Percentiles rank a stretch among this genome's conserved stretches.
phyloP scores from a whole-genome alignment of 148 eudicot genomes.

The Cornus controversa region DNA sequence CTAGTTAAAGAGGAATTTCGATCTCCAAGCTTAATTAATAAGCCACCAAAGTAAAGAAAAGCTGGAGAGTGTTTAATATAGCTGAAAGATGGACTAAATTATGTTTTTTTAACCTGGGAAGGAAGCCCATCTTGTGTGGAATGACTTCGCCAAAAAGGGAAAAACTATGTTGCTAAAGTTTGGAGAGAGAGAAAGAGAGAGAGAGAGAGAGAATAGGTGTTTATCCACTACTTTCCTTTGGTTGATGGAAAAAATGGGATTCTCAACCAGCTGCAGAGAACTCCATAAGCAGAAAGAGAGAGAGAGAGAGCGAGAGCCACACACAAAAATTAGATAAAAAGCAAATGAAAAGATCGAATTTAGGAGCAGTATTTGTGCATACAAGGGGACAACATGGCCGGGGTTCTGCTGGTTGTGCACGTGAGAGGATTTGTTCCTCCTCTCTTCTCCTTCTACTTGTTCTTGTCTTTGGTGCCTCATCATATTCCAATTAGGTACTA shows the following conservation, averaged over 20 bases:
- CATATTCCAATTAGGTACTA: constrained; percentile 42
- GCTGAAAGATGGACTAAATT: not conserved
- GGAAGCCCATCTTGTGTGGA: too few relatives aligned
- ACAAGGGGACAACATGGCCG: constrained; percentile 43
- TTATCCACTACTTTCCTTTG: too few relatives aligned
- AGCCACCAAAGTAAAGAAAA: not conserved
- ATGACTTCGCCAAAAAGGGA: too few relatives aligned
- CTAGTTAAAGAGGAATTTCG: not conserved
- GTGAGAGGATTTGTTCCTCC: constrained; percentile 43
- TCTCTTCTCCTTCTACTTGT: constrained; percentile 32
- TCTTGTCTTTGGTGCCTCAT: constrained; percentile 41
- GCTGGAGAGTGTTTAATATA: not conserved
- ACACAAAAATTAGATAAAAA: too few relatives aligned
- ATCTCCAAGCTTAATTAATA: not conserved
- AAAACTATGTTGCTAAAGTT: too few relatives aligned
- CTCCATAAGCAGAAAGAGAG: not conserved
- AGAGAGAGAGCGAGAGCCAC: not conserved
- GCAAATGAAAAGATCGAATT: not conserved
- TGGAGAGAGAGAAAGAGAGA: too few relatives aligned
- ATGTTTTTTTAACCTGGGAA: too few relatives aligned
- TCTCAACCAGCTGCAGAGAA: too few relatives aligned
- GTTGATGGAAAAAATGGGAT: too few relatives aligned
- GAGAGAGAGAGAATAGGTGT: too few relatives aligned
- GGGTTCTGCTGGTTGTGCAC: constrained; percentile 20
- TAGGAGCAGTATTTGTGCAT: constrained; percentile 14